A percentile compares a stretch with the other conserved stretches of the same genome.
Evolutionary conservation across 495 filamentous ascomycete species (phyloP).

Genomic region (Hypoxylon fuscum): DNA sequence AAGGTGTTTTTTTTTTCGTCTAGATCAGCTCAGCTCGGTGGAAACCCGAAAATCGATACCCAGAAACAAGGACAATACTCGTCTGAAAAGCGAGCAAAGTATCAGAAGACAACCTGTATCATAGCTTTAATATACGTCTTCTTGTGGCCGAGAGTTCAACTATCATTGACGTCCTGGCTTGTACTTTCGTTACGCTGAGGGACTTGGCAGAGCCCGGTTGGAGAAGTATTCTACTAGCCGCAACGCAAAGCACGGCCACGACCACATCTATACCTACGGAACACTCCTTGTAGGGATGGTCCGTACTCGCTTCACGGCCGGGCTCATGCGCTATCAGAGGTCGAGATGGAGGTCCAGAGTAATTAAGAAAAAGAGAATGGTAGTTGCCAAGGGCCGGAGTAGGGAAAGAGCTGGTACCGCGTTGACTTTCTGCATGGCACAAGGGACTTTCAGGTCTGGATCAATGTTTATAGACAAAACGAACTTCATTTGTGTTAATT

Average conservation of each 20-base stretch:
- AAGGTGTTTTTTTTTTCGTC: slow-evolving; percentile 40
- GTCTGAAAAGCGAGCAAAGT: slow-evolving; percentile 16
- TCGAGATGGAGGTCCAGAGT: neutral
- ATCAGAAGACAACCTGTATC: slow-evolving; percentile 30
- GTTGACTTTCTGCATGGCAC: neutral
- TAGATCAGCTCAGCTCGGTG: slow-evolving; percentile 22
- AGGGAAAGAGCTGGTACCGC: slow-evolving; percentile 6
- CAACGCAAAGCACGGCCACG: slow-evolving; percentile 3
- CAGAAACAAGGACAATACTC: slow-evolving; percentile 9
- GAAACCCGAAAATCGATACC: slow-evolving; percentile 2
- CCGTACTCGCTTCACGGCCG: too few relatives aligned
- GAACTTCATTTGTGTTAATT: neutral
- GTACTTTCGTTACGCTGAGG: slow-evolving; percentile 16
- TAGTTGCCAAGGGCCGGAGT: slow-evolving; percentile 7
- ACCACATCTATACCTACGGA: neutral
- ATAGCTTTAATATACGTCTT: slow-evolving; percentile 34
- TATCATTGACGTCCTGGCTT: slow-evolving; percentile 4
- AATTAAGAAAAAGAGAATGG: slow-evolving; percentile 9
- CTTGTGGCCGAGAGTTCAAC: neutral
- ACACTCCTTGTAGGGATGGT: slow-evolving; percentile 13
- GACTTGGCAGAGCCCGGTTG: neutral
- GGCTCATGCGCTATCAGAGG: slow-evolving; percentile 3
- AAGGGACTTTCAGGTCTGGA: slow-evolving; percentile 23
- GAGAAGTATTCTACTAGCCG: neutral
- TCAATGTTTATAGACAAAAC: slow-evolving; percentile 19